A percentile compares a stretch with the other conserved stretches of the same genome.
Evolutionary conservation across 345 rosid species (phyloP).

Genomic region (Euphorbia pulcherrima): DNA sequence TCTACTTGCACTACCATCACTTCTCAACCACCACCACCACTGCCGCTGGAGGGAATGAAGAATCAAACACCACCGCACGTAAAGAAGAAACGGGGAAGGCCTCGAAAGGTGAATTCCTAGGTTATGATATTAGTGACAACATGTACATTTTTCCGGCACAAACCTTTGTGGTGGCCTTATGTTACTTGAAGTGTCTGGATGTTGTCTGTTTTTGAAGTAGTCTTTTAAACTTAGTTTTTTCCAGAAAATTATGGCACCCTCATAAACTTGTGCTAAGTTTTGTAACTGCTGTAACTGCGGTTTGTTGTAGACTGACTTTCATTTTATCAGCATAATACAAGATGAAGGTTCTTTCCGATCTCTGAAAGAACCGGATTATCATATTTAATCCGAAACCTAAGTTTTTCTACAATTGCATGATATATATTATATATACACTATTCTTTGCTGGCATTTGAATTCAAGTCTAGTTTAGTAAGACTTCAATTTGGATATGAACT

Average conservation of each 20-base stretch:
- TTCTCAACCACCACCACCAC: conserved; percentile 20
- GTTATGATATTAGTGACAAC: not conserved
- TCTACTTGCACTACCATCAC: conserved; percentile 18
- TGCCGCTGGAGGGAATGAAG: conserved; percentile 5
- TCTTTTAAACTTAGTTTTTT: not conserved
- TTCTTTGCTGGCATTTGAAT: no score
- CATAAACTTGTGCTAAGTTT: not conserved
- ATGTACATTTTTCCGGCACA: not conserved
- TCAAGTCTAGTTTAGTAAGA: no score
- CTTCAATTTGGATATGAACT: no score
- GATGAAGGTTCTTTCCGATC: not conserved
- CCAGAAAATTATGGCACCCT: not conserved
- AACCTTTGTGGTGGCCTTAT: not conserved
- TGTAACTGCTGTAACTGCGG: not conserved
- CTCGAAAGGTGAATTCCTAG: conserved; percentile 16
- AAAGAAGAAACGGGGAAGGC: conserved; percentile 14
- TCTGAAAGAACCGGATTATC: not conserved
- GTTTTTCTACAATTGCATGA: no score
- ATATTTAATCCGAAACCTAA: no score
- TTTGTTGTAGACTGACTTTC: not conserved
- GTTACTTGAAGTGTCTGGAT: not conserved
- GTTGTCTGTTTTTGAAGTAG: not conserved
- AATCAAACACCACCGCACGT: not conserved
- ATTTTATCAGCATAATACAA: not conserved
- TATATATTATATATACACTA: no score